Percentiles rank a stretch among this genome's conserved stretches.
phyloP scores from a whole-genome alignment of 371 early-diverging fungal genomes.

The Smittium mucronatum region DNA sequence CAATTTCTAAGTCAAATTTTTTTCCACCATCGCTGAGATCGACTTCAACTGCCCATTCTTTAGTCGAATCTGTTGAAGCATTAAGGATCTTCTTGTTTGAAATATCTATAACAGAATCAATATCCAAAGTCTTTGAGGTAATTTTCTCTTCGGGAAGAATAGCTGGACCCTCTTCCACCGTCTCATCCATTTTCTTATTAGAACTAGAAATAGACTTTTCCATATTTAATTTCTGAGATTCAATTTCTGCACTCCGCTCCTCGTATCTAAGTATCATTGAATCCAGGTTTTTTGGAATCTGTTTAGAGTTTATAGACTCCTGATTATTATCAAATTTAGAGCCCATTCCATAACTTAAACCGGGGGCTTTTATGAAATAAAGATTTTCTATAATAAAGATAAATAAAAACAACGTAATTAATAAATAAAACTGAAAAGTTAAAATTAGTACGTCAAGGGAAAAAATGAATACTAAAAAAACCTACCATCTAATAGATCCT shows the following conservation, averaged over 20 bases:
- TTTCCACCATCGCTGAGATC: constrained; percentile 69
- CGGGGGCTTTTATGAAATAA: background rate
- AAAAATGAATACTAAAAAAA: no score
- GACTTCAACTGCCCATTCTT: constrained; percentile 88
- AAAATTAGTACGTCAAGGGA: no score
- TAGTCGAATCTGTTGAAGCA: constrained; percentile 22
- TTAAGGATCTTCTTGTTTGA: constrained; percentile 12
- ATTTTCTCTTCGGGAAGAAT: no score
- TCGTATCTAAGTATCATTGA: background rate
- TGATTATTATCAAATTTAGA: background rate
- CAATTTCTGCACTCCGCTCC: background rate
- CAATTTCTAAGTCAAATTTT: constrained; percentile 59
- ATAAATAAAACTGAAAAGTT: no score
- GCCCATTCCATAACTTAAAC: background rate
- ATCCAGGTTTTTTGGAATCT: background rate
- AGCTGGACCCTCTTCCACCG: no score
- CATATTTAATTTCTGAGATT: background rate
- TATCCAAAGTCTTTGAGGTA: background rate
- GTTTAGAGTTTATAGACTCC: background rate
- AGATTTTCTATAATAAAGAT: background rate
- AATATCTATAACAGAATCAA: background rate
- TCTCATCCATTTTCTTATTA: background rate
- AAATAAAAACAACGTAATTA: no score
- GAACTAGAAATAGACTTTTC: background rate
- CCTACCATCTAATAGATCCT: background rate